Base-by-base conservation (phyloP, 208 protist genomes). In the Trypanosoma scelopori region DNA sequence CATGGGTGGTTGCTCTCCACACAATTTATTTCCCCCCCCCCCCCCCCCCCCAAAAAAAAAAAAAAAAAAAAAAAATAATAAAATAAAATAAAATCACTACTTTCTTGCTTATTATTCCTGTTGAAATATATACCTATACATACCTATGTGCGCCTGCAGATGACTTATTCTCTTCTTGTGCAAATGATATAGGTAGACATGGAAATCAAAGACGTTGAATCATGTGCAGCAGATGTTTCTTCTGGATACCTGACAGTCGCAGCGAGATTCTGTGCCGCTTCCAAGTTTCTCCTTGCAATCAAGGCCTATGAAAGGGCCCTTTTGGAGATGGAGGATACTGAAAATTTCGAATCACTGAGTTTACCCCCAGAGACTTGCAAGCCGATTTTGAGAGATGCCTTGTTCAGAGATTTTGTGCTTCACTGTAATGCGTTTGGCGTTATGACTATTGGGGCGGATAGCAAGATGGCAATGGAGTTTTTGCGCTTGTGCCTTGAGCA, bases 381-480 rank as follows among this genome's bases (percentile, higher is more conserved):
- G 15, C 12, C 41, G 11, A 22, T 58, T 20, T 39, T 20, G 27
- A 11, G 23, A 16, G 51, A 61, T 61, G n/a, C 41, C 5, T 53
- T 68, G 28, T 68, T 80, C 49, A 71, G 53, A 52, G 68, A 80
- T 57, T 76, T 69, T 55, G 28, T 80, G 3, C 51, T 80, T 0
- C 51, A 58, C 39, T 80, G 75, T 42, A 80, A 80, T 46, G 55
- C 57, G 18, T 65, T 62, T 32, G 20, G 49, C 50, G 60, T 65
- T 6, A 61, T 43, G 49, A 30, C 32, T 13, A 16, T 63, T 53
- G 35, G 18, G 46, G 52, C 42, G 15, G 39, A 65, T 53, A 50
- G 45, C 23, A 46, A 63, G 11, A 15, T 59, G 13, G 56, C 75
- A n/a, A 42, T 62, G 46, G 75, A 80, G 67, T 76, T 62, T 50